A percentile compares a stretch with the other conserved stretches of the same genome.
Conservation (phyloP, 2,329 filamentous ascomycete genomes). For the Fusarium bactridioides region DNA sequence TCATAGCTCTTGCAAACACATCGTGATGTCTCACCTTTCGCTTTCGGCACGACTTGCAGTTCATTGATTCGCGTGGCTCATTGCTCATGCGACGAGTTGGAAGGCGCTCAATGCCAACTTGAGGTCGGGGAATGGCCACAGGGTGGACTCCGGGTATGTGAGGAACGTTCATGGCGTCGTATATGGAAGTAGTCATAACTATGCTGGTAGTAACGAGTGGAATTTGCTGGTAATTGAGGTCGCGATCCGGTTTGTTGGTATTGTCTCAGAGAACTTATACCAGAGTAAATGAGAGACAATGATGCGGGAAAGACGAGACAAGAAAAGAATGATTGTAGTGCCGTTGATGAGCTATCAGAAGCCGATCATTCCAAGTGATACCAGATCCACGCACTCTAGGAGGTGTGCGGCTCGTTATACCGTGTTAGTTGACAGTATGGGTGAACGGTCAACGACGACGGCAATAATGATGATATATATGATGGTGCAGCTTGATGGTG, state of each 20-base stretch:
- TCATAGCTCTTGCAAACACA: background rate
- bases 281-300: background rate
- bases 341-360: background rate
- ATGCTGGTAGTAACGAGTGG: slow-evolving; percentile 1
- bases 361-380: slow-evolving; percentile 9
- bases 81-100: slow-evolving; percentile 74
- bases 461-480: slow-evolving; percentile 9
- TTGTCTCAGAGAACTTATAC: background rate
- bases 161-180: slow-evolving; percentile 53
- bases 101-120: slow-evolving; percentile 82
- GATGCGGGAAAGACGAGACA: background rate
- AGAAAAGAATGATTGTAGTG: background rate
- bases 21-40: slow-evolving; percentile 71
- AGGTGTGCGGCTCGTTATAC: slow-evolving; percentile 12
- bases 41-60: slow-evolving; percentile 93
- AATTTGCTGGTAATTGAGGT: background rate
- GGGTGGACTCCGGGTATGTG: slow-evolving; percentile 56
- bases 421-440: slow-evolving; percentile 2
- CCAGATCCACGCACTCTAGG: slow-evolving; percentile 12
- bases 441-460: slow-evolving; percentile 15
- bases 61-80: slow-evolving; percentile 89
- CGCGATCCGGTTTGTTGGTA: background rate
- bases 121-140: slow-evolving; percentile 72
- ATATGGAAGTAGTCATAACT: slow-evolving; percentile 51
- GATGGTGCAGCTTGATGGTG: slow-evolving; percentile 2